Percentiles rank a stretch among this genome's conserved stretches.
Evolutionary conservation across 345 rosid species (phyloP).

Genomic region (Carallia pectinifolia): DNA sequence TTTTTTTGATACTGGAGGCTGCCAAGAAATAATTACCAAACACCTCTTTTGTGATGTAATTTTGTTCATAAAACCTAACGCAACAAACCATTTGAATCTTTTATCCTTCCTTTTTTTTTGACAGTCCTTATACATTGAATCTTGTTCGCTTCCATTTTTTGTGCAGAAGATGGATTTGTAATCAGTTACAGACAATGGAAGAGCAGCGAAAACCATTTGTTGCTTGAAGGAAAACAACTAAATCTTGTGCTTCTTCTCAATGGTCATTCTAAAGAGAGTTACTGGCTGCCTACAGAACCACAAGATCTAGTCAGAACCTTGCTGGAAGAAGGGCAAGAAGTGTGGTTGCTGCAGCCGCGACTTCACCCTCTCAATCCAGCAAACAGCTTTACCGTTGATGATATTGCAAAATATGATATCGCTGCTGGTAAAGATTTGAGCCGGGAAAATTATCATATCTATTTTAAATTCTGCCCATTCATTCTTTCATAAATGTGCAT

Average conservation of each 20-base stretch:
- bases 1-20: not conserved
- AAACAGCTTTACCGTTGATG: slow-evolving; percentile 36
- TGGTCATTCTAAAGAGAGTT: slow-evolving; percentile 39
- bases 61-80: not conserved
- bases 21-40: not conserved
- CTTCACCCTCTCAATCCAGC: slow-evolving; percentile 37
- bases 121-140: not conserved
- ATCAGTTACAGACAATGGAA: slow-evolving; percentile 47
- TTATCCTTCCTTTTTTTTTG: not conserved
- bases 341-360: slow-evolving; percentile 44
- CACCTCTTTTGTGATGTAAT: not conserved
- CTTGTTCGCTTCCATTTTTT: not conserved
- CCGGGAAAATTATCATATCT: not conserved
- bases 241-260: slow-evolving; percentile 43
- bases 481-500: not conserved
- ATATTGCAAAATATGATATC: slow-evolving; percentile 42
- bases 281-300: slow-evolving; percentile 41
- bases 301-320: slow-evolving; percentile 43
- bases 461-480: not conserved
- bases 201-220: slow-evolving; percentile 2
- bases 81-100: not conserved
- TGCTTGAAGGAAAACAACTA: slow-evolving; percentile 16
- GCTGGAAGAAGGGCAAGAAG: slow-evolving; percentile 39
- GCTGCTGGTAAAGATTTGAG: slow-evolving; percentile 31
- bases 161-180: slow-evolving; percentile 38